Evolutionary conservation across 768 basidiomycete species (phyloP), one percentile per base, ranked within the genome.

Genomic region (Boletus sp.): DNA sequence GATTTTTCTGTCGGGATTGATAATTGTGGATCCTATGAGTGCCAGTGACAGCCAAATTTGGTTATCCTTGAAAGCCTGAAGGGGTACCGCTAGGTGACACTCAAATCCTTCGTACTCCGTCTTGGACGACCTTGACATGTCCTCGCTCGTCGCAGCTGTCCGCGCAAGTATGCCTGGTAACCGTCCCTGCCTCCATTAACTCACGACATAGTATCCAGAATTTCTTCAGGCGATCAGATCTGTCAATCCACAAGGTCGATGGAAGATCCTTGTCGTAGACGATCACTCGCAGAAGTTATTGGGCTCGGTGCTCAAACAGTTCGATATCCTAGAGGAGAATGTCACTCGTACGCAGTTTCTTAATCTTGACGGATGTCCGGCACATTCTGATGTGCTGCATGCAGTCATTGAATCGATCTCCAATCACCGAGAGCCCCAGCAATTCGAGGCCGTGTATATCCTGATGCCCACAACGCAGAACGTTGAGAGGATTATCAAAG

Each of bases 241-340:
- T 45, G 92, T 93, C 47, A 85, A 89, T 67, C 92, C 95, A 3
- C 85, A 89, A 18, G 85, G 84, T 56, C 78, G 84, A 81, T 99
- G 97, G 97, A 99, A 99, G 83, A 90, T 97, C 64, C 84, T 98
- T 44, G 94, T 99, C 57, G 90, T 98, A 52, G 97, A 99, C 72
- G 92, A 94, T 62, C 84, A 92, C 74, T 88, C 94, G 28, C 88
- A 94, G 73, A 85, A 81, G 69, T 76, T 98, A 52, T 73, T 99
- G 46, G 83, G 86, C 58, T 84, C 89, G 9, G 92, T 95, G 4
- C 80, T 98, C 64, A 94, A 93, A 75, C 88, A 92, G 69, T 94
- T 91, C 65, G 96, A 99, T 71, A 90, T 98, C 54, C 74, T 98
- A 54, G 88, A 94, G 71, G 93, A 97, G 79, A 95, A 95, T 78